These are phyloP conservation scores for Aspergillus amoenus DNA, from an alignment of 2,329 filamentous ascomycete genomes.

Conservation along the genomic window DNA sequence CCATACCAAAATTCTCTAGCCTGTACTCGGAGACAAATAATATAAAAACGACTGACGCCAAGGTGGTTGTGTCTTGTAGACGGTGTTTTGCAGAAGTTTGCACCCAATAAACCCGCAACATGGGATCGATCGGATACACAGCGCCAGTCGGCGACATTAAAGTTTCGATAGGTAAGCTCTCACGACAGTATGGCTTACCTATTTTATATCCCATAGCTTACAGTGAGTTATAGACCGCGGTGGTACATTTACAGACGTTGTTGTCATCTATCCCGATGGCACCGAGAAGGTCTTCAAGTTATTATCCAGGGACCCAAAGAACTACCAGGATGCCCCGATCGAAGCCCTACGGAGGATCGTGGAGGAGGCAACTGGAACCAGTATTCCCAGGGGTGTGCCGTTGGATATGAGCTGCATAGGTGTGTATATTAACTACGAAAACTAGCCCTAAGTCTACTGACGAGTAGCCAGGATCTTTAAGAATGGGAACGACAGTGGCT, in stretches of 20 bases:
- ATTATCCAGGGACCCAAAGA: slow-evolving; percentile 39
- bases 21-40: no score
- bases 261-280: slow-evolving; percentile 36
- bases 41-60: no score
- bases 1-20: no score
- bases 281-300: slow-evolving; percentile 42
- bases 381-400: slow-evolving; percentile 35
- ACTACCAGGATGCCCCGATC: slow-evolving; percentile 59
- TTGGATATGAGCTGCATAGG: slow-evolving; percentile 37
- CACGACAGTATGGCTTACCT: no score
- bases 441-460: no score
- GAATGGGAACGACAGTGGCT: slow-evolving; percentile 92
- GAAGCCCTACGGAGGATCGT: slow-evolving; percentile 76
- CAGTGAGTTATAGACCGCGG: slow-evolving; percentile 32
- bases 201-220: no score
- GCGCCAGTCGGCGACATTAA: no score
- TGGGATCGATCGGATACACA: no score
- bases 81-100: no score
- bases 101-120: no score
- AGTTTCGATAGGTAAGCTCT: no score
- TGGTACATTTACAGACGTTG: slow-evolving; percentile 43
- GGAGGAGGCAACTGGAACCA: slow-evolving; percentile 38
- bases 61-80: no score
- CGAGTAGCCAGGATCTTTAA: slow-evolving; percentile 50
- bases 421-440: not conserved